Evolutionary conservation across 164 flowering plant genomes (phyloP).

Genomic region (Kingdonia uniflora): DNA sequence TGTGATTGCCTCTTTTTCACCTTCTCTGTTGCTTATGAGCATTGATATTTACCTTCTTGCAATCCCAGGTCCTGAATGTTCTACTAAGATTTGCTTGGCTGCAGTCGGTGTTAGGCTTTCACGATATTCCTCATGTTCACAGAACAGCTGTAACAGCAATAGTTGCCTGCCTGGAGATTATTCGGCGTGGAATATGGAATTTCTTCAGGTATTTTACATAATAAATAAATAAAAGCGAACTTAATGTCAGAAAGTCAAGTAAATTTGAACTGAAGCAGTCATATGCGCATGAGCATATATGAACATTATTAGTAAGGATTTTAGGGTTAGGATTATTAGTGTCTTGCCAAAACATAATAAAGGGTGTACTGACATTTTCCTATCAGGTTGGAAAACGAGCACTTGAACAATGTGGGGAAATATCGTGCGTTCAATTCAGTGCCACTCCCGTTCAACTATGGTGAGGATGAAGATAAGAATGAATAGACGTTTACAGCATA

Average conservation of each 20-base stretch:
- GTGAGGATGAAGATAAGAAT: constrained; percentile 45
- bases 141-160: constrained; percentile 21
- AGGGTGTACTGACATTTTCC: neutral
- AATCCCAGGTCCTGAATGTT: constrained; percentile 18
- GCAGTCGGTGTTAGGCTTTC: constrained; percentile 38
- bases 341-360: too few relatives aligned
- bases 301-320: too few relatives aligned
- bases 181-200: constrained; percentile 74
- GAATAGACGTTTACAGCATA: too few relatives aligned
- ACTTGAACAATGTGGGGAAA: constrained; percentile 15
- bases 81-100: constrained; percentile 15
- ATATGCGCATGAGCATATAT: too few relatives aligned
- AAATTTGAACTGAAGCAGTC: neutral
- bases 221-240: neutral
- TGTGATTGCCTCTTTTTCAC: too few relatives aligned
- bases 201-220: constrained; percentile 53
- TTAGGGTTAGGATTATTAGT: too few relatives aligned
- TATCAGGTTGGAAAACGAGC: constrained; percentile 66
- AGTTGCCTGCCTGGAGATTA: constrained; percentile 56
- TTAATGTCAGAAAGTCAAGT: neutral
- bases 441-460: constrained; percentile 54
- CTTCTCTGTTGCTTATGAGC: too few relatives aligned
- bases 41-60: neutral
- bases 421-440: constrained; percentile 65
- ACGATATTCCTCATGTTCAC: constrained; percentile 24